Evolutionary conservation across 345 rosid genomes (phyloP).

Genomic region (Microthlaspi erraticum): DNA sequence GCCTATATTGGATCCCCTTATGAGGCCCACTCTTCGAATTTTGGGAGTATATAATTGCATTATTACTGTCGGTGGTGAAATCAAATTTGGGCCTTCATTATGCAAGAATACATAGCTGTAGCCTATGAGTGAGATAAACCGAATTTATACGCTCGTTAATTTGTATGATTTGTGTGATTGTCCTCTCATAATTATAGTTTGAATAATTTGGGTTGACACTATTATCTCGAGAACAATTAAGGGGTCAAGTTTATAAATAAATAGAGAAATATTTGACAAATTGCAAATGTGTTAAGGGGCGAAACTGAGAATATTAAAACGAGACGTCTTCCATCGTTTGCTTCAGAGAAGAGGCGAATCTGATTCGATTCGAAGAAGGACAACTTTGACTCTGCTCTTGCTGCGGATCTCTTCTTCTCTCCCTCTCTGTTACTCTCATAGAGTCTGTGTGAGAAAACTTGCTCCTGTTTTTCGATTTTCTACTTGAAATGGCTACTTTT

Average conservation of each 20-base stretch:
- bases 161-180: no score
- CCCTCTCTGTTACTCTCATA: neutral
- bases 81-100: no score
- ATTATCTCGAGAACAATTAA: no score
- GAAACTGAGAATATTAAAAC: constrained; percentile 18
- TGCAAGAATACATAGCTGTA: no score
- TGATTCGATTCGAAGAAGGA: constrained; percentile 10
- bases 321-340: constrained; percentile 9
- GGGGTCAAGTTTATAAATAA: neutral
- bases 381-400: neutral
- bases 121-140: no score
- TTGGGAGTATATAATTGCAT: no score
- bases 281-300: neutral
- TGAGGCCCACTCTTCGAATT: constrained; percentile 22
- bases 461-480: neutral
- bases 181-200: no score
- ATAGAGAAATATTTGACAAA: no score
- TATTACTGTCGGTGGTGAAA: no score
- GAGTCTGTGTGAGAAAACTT: neutral
- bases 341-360: constrained; percentile 26
- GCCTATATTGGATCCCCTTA: neutral
- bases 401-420: neutral
- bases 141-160: no score
- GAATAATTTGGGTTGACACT: no score
- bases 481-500: neutral